Conservation (phyloP, 257 asterid genomes). For the Solanum etuberosum region DNA sequence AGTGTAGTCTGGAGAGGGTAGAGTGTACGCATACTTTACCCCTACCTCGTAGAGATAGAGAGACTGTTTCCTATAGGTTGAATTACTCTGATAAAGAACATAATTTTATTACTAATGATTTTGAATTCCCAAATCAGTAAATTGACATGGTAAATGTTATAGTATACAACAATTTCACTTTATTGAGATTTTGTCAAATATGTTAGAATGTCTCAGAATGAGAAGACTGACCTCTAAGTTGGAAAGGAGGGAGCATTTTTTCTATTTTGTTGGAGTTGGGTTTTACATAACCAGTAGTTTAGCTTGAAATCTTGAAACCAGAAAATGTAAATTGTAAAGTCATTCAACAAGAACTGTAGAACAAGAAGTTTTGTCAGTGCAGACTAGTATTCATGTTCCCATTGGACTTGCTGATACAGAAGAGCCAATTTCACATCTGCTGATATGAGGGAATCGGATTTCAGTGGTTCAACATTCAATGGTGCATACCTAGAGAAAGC, state of each 20-base stretch:
- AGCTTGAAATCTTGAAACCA: background rate
- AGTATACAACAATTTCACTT: background rate
- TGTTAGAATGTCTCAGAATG: background rate
- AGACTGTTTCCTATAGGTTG: accelerated
- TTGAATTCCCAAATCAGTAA: background rate
- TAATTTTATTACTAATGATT: too few species aligned
- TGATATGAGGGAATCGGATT: slow-evolving; percentile 95
- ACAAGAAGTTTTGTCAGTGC: background rate
- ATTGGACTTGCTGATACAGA: slow-evolving; percentile 50
- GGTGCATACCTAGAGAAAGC: slow-evolving; percentile 98
- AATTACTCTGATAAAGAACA: background rate
- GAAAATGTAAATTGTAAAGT: background rate
- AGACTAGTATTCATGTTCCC: slow-evolving; percentile 21
- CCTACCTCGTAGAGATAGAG: background rate
- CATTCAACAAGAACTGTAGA: slow-evolving; percentile 1
- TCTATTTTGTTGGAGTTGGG: background rate
- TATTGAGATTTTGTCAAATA: background rate
- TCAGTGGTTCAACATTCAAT: slow-evolving; percentile 86
- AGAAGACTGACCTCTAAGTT: background rate
- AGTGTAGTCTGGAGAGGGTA: background rate
- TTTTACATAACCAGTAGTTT: background rate
- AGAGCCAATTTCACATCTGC: slow-evolving; percentile 98
- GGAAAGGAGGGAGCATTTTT: background rate
- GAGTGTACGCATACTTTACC: background rate
- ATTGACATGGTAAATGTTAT: background rate